Evolutionary conservation across 2,329 filamentous ascomycete species (phyloP), one percentile per base, ranked within the genome.

Genomic region (Talaromyces atroroseus): DNA sequence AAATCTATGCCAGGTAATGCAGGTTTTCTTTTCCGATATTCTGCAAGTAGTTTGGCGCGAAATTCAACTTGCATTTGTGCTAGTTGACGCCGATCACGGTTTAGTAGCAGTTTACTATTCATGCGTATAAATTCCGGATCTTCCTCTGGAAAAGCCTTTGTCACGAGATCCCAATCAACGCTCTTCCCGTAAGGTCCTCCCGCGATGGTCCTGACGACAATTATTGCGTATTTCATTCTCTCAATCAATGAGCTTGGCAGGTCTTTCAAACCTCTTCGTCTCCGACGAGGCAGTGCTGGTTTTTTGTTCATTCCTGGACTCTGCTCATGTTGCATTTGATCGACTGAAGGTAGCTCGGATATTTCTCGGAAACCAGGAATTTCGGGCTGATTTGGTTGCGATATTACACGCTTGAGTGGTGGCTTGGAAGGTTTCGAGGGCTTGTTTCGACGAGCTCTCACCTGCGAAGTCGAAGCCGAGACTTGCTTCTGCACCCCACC

Each of bases 121-220:
- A 69, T 65, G 42, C 71, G 65, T 14, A 79, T 68, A 24, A 72
- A 66, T n/a, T 63, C 61, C 14, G 70, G 60, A 34, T 74, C 69
- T 48, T 72, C 64, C 1, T 69, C 66, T 2, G 75, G 76, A 57
- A 78, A 78, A 50, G 72, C 64, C 29, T 66, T 64, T 6, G 65
- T 61, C 8, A 80, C 68, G n/a, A 80, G 65, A 0, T 67, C 59
- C 76, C 77, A 79, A 56, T 80, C 74, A 32, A 79, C 64, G 26
- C 68, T 62, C 55, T 64, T 72, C 5, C 68, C 71, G 32, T 78
- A 71, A 5, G 69, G 45, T 0, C 77, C 77, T 18, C 77, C 77
- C 16, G 74, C 73, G 29, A 80, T 59, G 0, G 73, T 68, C 24
- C 76, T 72, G 21, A 79, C 68, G 10, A 74, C 74, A 26, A 74